Evolutionary conservation across 1,284 basidiomycete genomes (phyloP).

Genomic region (Malassezia vespertilionis): DNA sequence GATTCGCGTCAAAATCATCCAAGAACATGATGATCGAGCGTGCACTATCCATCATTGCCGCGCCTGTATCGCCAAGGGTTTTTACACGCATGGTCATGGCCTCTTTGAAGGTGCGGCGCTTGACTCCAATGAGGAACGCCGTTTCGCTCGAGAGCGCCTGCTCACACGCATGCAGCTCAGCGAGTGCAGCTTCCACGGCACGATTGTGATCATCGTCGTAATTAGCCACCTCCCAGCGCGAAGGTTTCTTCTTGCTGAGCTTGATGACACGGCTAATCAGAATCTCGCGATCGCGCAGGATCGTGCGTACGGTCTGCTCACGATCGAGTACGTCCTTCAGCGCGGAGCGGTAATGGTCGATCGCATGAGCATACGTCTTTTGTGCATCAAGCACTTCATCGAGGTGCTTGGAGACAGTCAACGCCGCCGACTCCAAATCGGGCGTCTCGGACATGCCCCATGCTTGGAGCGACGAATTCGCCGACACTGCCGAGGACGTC

Average conservation of each 20-base stretch:
- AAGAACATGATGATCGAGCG: conserved; percentile 46
- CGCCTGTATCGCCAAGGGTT: conserved; percentile 48
- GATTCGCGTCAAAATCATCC: conserved; percentile 43
- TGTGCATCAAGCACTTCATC: conserved; percentile 44
- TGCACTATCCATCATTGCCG: conserved; percentile 47
- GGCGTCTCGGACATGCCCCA: conserved; percentile 49
- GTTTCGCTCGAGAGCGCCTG: conserved; percentile 47
- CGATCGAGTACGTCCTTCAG: conserved; percentile 49
- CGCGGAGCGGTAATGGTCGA: conserved; percentile 47
- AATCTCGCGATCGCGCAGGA: conserved; percentile 50
- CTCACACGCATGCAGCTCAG: conserved; percentile 49
- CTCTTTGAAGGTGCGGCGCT: conserved; percentile 49
- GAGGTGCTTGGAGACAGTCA: conserved; percentile 45
- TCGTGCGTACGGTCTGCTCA: conserved; percentile 47
- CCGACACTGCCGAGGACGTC: conserved; percentile 27
- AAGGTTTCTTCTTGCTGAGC: conserved; percentile 42
- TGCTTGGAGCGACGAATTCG: conserved; percentile 46
- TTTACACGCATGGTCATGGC: conserved; percentile 49
- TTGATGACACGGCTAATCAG: conserved; percentile 49
- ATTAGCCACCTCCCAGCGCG: conserved; percentile 28
- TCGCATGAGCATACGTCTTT: conserved; percentile 46
- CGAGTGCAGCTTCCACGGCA: conserved; percentile 46
- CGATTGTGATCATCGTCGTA: conserved; percentile 40
- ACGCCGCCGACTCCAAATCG: conserved; percentile 44
- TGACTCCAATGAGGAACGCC: conserved; percentile 46